Evolutionary conservation across 1,139 yeast species (phyloP).

Genomic region (Hanseniaspora sp.): DNA sequence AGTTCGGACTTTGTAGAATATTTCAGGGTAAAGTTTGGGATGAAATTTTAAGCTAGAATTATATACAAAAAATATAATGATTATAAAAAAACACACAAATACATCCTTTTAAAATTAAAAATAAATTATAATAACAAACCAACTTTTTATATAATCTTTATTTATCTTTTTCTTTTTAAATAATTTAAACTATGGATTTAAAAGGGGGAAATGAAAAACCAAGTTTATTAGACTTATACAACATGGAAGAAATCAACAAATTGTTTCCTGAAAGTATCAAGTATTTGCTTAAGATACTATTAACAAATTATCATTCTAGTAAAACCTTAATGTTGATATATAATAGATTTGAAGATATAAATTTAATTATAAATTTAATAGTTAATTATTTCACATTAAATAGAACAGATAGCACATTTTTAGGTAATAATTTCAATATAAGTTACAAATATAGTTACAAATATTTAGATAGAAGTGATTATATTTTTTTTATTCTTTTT

Average conservation of each 20-base stretch:
- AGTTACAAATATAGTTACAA: background rate
- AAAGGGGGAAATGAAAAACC: background rate
- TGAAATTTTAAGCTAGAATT: no score
- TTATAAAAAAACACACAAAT: no score
- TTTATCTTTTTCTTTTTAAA: no score
- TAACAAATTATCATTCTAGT: slow-evolving; percentile 11
- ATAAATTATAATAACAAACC: no score
- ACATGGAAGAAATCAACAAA: slow-evolving; percentile 1
- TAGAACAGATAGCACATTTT: slow-evolving; percentile 7
- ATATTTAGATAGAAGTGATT: slow-evolving; percentile 2
- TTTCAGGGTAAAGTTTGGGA: no score
- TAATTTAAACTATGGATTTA: no score
- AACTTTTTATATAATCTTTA: no score
- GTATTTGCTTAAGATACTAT: background rate
- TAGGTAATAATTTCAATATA: slow-evolving; percentile 9
- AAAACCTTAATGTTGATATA: slow-evolving; percentile 2
- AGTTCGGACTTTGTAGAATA: no score
- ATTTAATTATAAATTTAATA: background rate
- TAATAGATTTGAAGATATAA: slow-evolving; percentile 8
- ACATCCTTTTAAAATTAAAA: no score
- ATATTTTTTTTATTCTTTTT: slow-evolving; percentile 1
- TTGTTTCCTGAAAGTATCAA: slow-evolving; percentile 9
- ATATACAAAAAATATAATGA: no score
- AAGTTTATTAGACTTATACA: background rate
- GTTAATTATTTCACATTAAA: background rate